Percentiles rank a stretch among this genome's conserved stretches.
These are phyloP conservation scores for Gliomastix tumulicola DNA, from an alignment of 2,329 filamentous ascomycete genomes.

Conservation along the genomic window DNA sequence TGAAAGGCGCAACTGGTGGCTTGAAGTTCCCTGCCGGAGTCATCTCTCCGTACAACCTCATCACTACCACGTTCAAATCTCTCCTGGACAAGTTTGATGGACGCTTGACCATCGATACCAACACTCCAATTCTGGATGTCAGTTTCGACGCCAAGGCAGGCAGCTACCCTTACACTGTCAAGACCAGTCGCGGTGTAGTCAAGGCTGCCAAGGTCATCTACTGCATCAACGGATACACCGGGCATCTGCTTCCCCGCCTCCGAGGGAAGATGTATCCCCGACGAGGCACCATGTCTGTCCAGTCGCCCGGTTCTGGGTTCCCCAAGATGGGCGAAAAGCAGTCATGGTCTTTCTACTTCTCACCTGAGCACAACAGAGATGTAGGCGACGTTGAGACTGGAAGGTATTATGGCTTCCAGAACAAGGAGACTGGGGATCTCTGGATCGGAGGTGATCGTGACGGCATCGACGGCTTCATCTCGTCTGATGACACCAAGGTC, in stretches of 20 bases:
- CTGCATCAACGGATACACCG: conserved; percentile 48
- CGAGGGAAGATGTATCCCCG: conserved; percentile 17
- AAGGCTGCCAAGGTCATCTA: conserved; percentile 45
- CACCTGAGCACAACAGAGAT: background rate
- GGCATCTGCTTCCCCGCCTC: conserved; percentile 42
- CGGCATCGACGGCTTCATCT: conserved; percentile 37
- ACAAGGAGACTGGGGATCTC: conserved; percentile 28
- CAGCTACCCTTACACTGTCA: conserved; percentile 28
- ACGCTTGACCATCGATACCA: background rate
- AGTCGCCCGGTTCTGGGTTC: conserved; percentile 29
- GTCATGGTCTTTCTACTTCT: conserved; percentile 34
- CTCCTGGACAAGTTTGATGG: background rate
- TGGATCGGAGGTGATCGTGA: conserved; percentile 45
- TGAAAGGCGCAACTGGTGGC: background rate
- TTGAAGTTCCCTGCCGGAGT: conserved; percentile 2
- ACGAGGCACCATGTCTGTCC: conserved; percentile 34
- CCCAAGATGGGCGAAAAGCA: conserved; percentile 21
- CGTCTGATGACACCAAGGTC: conserved; percentile 34
- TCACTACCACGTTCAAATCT: background rate
- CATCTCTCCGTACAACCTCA: conserved; percentile 1
- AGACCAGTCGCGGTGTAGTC: conserved; percentile 36
- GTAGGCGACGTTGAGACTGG: background rate
- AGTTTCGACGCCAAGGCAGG: background rate
- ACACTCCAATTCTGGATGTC: background rate
- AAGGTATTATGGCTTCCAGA: conserved; percentile 1